Base-by-base conservation (phyloP, 164 flowering plant species). In the Malania oleifera region DNA sequence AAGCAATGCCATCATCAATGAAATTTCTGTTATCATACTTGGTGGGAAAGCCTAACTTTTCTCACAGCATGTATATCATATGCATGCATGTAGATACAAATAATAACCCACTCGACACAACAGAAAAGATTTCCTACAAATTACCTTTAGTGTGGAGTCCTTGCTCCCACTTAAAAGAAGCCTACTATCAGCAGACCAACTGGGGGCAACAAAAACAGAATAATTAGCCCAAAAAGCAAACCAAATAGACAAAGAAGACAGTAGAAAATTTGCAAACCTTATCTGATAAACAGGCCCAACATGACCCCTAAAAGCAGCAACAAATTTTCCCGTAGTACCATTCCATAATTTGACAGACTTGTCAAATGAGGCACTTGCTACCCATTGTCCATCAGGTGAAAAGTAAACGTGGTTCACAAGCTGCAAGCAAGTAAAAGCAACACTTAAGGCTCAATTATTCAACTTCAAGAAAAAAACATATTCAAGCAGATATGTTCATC, bases 111-210 rank as follows among this genome's bases (percentile, higher is more conserved):
- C 35, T 31, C 9, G 35, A 31, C 35, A 9, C 4, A 18, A 18
- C 25, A 51, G 12, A 14, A 5, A 26, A 41, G 13, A 10, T n/a
- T 45, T 29, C 1, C 10, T 60, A 38, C 29, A 49, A 45, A 40
- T 38, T 67, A 82, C 96, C 91, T 91, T 91, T 54, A 93, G 65
- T 17, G 97, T 90, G 25, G 97, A 91, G 76, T 95, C 99, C 72
- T 91, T 95, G 82, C 99, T 95, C 44, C 97, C 95, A 71, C 99
- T 95, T 57, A 95, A 66, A 49, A 95, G 84, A 71, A 95, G 95
- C 80, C 99, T 80, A 70, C 99, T 95, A 67, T 95, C 99, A 50
- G 99, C 96, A 40, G 99, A 91, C 99, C 99, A 95, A 70, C 99
- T 95, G 88, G 14, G 39, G 45, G 67, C 41, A 64, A 55, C 29